Base-by-base conservation (phyloP, 1,139 yeast species). In the Taphrina pruni region DNA sequence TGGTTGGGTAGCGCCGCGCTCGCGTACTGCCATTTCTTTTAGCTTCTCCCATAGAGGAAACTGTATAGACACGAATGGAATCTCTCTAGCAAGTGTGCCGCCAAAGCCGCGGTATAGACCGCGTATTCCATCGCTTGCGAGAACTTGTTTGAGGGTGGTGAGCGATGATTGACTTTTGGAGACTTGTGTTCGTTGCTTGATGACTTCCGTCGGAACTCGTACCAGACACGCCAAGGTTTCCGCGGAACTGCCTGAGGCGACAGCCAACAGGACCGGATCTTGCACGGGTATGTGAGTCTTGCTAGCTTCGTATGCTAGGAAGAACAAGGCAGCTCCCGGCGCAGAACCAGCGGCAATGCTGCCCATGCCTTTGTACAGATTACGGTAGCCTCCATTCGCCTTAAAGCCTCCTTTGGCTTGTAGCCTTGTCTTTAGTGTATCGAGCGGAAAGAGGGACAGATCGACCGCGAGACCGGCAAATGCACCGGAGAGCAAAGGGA, bases 391-490 rank as follows among this genome's bases (percentile, higher is more conserved):
- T 38, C 99, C 99, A 78, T 93, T 94, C 32, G 79, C 81, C 77
- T 91, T 90, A 76, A 94, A 93, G 0, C 99, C 99, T 41, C 97
- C 97, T 76, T 87, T 87, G 45, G 99, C 98, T 78, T 94, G 99
- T 20, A 94, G 81, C 71, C 99, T 81, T 0, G 99, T 94, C 79
- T 94, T 94, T 72, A 94, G 75, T 1, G 99, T 95, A 75, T 95
- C 99, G 60, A 94, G 90, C 9, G 99, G 99, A 81, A 94, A 94
- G 79, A 94, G 94, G 8, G 90, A 92, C 60, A 94, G 81, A 79
- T 94, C 99, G 0, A 97, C 93, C 6, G 96, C 88, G 2, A 97
- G 93, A 12, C 99, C 99, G 1, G 99, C 97, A 73, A 96, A 88
- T 20, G 91, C 99, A 58, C 99, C 99, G 35, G 55, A 43, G 20